Conservation (phyloP, 164 flowering plant species). For the Brasenia schreberi region DNA sequence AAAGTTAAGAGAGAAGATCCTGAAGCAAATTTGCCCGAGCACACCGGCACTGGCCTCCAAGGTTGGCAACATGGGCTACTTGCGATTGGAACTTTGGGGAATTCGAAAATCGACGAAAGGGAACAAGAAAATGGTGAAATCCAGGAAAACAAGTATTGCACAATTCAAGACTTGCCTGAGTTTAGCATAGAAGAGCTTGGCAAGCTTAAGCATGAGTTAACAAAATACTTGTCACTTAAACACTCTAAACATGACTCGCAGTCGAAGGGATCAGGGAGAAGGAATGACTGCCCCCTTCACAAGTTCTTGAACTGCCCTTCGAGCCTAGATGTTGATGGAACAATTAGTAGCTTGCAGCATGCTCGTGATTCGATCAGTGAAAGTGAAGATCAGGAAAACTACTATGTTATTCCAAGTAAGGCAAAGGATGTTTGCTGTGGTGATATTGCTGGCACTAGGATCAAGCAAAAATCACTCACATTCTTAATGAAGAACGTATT, state of each 20-base stretch:
- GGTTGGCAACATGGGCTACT: slow-evolving; percentile 86
- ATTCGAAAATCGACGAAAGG: slow-evolving; percentile 25
- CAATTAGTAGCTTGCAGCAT: slow-evolving; percentile 8
- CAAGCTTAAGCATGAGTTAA: slow-evolving; percentile 36
- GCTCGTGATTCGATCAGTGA: not conserved
- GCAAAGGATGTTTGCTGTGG: slow-evolving; percentile 34
- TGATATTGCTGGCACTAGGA: slow-evolving; percentile 27
- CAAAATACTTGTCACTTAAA: slow-evolving; percentile 44
- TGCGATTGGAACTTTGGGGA: slow-evolving; percentile 84
- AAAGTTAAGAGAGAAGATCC: not conserved
- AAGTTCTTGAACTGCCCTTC: slow-evolving; percentile 89
- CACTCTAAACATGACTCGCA: slow-evolving; percentile 11
- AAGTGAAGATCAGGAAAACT: slow-evolving; percentile 15
- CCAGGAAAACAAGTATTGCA: slow-evolving; percentile 21
- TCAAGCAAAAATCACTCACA: slow-evolving; percentile 47
- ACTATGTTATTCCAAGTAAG: slow-evolving; percentile 45
- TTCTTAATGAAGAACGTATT: slow-evolving; percentile 74
- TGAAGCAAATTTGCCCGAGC: not conserved
- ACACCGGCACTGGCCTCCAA: not conserved
- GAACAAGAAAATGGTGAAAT: slow-evolving; percentile 5
- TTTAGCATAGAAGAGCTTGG: slow-evolving; percentile 80
- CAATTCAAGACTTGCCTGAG: slow-evolving; percentile 37
- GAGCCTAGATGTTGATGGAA: slow-evolving; percentile 64
- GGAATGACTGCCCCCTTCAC: slow-evolving; percentile 51
- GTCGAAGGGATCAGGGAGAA: slow-evolving; percentile 9